Evolutionary conservation across 495 filamentous ascomycete species (phyloP), one percentile per base, ranked within the genome.

Genomic region (Letharia lupina): DNA sequence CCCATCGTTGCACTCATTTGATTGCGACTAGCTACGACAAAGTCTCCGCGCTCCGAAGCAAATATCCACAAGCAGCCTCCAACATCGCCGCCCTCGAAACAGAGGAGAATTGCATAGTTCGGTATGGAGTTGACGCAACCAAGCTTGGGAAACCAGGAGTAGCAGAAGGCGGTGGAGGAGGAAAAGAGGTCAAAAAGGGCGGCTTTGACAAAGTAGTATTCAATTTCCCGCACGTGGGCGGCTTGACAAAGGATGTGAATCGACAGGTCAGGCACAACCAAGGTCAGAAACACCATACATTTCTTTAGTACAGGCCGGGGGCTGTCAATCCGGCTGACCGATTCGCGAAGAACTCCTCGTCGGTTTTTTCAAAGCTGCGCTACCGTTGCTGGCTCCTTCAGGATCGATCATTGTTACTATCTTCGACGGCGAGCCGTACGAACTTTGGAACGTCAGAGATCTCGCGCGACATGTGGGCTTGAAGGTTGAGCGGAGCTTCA

Each of bases 221-320:
- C 82, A 96, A 96, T 79, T 98, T 98, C 76, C 94, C 94, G 58
- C 94, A 98, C 76, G 88, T 96, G 3, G 94, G 94, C 61, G 94
- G 94, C 11, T 84, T 91, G 68, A 89, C 84, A 57, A 98, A 86
- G 56, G 94, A 98, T 77, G 90, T 96, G 60, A 96, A 96, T 77
- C 81, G 94, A 23, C 94, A 98, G 77, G 91, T 97, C 16, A 85
- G 94, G 44, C 82, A 87, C 69, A 98, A 98, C 73, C 94, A 98
- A 77, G 79, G 79, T 80, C 60, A 11, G 73, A 61, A n/a, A 63
- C 13, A 44, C 16, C 13, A 4, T 31, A 10, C 18, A 37, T 20
- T 56, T 48, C 28, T 12, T 60, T 15, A 6, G 52, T 41, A 44
- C 39, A 15, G 31, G 23, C 23, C 16, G 37, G 15, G 48, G 35